These are phyloP conservation scores for Ceratobasidium sp. DNA, from an alignment of 1,284 basidiomycete genomes.

Conservation along the genomic window DNA sequence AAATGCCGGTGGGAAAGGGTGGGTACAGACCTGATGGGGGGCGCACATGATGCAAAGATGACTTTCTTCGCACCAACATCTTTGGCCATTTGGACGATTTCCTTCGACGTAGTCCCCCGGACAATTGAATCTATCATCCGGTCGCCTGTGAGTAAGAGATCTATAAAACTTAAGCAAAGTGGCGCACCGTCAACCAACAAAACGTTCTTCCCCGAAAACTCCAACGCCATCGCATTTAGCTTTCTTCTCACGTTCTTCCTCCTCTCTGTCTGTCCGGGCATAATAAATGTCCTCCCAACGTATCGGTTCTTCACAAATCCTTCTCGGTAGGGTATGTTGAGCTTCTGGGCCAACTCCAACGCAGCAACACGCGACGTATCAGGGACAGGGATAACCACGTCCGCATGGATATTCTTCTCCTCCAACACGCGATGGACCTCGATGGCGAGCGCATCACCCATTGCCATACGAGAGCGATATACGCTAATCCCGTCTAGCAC, in stretches of 20 bases:
- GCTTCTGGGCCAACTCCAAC: slow-evolving; percentile 92
- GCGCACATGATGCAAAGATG: slow-evolving; percentile 96
- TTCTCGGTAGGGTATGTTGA: slow-evolving; percentile 94
- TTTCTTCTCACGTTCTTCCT: slow-evolving; percentile 97
- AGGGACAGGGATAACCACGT: slow-evolving; percentile 98
- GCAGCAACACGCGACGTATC: slow-evolving; percentile 98
- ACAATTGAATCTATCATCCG: slow-evolving; percentile 89
- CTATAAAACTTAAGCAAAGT: not conserved
- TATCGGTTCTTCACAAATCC: slow-evolving; percentile 99
- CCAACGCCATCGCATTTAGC: slow-evolving; percentile 99
- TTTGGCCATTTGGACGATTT: slow-evolving; percentile 99
- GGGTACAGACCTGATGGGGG: slow-evolving; percentile 81
- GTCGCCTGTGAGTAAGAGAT: slow-evolving; percentile 1
- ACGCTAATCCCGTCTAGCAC: slow-evolving; percentile 98
- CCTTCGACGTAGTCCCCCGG: slow-evolving; percentile 97
- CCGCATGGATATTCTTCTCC: slow-evolving; percentile 78
- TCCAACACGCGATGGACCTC: slow-evolving; percentile 84
- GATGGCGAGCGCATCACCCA: slow-evolving; percentile 96
- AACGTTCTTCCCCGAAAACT: slow-evolving; percentile 94
- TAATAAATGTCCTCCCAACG: slow-evolving; percentile 98
- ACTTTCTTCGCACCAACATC: slow-evolving; percentile 99
- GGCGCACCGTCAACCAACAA: slow-evolving; percentile 93
- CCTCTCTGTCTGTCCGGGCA: slow-evolving; percentile 98
- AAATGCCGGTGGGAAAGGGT: not conserved
- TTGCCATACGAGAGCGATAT: slow-evolving; percentile 98